Evolutionary conservation across 2,329 filamentous ascomycete genomes (phyloP).

Genomic region (Claviceps maximensis): DNA sequence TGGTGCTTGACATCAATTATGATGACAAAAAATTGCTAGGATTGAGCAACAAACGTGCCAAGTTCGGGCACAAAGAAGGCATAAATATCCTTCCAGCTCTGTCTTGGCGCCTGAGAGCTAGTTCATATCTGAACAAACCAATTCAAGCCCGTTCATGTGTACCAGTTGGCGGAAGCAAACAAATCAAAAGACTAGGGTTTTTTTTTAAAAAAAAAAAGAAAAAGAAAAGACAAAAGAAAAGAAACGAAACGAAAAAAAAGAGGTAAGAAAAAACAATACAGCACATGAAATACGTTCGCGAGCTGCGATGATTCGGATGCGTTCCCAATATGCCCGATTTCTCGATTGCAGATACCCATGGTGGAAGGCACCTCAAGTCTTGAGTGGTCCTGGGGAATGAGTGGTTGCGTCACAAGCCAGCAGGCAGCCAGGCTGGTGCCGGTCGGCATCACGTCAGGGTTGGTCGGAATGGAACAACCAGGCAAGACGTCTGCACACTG

Average conservation of each 20-base stretch:
- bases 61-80: neutral
- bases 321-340: neutral
- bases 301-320: too few species aligned
- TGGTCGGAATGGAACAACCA: too few species aligned
- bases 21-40: neutral
- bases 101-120: neutral
- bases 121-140: neutral
- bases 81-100: neutral
- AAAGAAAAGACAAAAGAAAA: too few species aligned
- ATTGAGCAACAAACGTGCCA: neutral
- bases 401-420: constrained; percentile 20
- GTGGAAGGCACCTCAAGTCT: neutral
- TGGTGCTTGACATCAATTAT: neutral
- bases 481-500: too few species aligned
- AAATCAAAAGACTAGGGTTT: too few species aligned
- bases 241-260: too few species aligned
- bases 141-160: neutral
- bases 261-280: too few species aligned
- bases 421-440: constrained; percentile 16
- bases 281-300: too few species aligned
- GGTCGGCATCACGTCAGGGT: constrained; percentile 8
- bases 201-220: neutral
- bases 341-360: neutral
- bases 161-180: neutral
- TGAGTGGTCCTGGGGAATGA: neutral